A percentile compares a stretch with the other conserved stretches of the same genome.
Conservation (phyloP, 2,329 filamentous ascomycete genomes). For the Botrytis squamosa region DNA sequence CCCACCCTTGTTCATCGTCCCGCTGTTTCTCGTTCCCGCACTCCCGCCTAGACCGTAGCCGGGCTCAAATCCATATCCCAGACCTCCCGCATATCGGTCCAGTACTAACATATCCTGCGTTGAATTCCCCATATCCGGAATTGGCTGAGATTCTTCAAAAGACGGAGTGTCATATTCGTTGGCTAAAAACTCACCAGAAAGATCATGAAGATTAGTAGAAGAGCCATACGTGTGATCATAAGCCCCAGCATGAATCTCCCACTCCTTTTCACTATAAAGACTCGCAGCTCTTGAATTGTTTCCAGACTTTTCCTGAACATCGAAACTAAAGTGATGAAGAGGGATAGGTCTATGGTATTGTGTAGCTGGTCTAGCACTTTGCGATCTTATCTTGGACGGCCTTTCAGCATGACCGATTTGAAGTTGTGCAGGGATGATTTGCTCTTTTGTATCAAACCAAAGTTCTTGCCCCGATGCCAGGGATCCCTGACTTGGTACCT, state of each 20-base stretch:
- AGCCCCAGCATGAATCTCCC: slow-evolving; percentile 17
- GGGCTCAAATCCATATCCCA: slow-evolving; percentile 31
- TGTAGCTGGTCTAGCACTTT: slow-evolving; percentile 10
- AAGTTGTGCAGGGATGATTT: background rate
- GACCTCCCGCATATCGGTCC: slow-evolving; percentile 31
- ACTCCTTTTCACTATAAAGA: slow-evolving; percentile 20
- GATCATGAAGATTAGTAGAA: slow-evolving; percentile 10
- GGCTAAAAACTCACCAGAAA: background rate
- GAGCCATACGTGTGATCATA: slow-evolving; percentile 34
- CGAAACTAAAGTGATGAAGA: slow-evolving; percentile 21
- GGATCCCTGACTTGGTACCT: slow-evolving; percentile 8
- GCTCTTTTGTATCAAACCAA: slow-evolving; percentile 12
- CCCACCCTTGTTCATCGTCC: slow-evolving; percentile 15
- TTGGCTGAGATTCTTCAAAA: slow-evolving; percentile 21
- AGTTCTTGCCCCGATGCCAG: background rate
- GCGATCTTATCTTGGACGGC: slow-evolving; percentile 5
- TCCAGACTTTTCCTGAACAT: slow-evolving; percentile 11
- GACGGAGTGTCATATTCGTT: slow-evolving; percentile 24
- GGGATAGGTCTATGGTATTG: slow-evolving; percentile 17
- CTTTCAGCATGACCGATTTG: background rate
- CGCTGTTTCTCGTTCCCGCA: slow-evolving; percentile 25
- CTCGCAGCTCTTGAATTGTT: background rate
- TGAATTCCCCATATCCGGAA: slow-evolving; percentile 22
- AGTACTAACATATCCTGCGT: slow-evolving; percentile 33
- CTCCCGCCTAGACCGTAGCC: slow-evolving; percentile 27